Evolutionary conservation across 2,329 filamentous ascomycete genomes (phyloP).

Genomic region (Sclerotinia nivalis): DNA sequence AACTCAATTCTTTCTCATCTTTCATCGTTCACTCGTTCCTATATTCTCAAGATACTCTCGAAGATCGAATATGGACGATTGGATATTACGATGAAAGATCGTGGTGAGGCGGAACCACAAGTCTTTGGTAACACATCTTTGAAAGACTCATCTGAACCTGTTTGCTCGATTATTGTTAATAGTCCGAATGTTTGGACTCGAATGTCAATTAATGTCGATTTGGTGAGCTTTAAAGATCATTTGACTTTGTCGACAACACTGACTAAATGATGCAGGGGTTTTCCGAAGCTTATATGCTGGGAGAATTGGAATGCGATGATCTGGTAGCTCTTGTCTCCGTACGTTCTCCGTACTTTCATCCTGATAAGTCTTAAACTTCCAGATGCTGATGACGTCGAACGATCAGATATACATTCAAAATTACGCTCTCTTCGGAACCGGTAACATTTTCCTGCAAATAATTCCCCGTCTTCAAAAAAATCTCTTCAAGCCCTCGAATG

Average conservation of each 20-base stretch:
- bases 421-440: not conserved
- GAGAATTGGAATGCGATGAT: constrained; percentile 64
- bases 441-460: constrained; percentile 9
- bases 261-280: constrained; percentile 19
- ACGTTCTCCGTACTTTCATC: not conserved
- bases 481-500: constrained; percentile 49
- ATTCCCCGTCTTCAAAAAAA: constrained; percentile 8
- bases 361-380: not conserved
- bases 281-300: constrained; percentile 62
- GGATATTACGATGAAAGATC: constrained; percentile 11
- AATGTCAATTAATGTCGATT: constrained; percentile 11
- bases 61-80: constrained; percentile 19
- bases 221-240: not conserved
- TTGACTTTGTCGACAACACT: not conserved
- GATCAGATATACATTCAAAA: constrained; percentile 19
- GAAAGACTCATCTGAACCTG: constrained; percentile 1
- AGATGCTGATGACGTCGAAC: not conserved
- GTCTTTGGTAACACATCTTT: not conserved
- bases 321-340: constrained; percentile 46
- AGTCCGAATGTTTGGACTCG: constrained; percentile 12
- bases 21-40: not conserved
- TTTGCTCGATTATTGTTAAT: not conserved
- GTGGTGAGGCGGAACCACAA: not conserved
- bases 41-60: not conserved
- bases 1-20: not conserved